These are phyloP conservation scores for Flaveria brownii DNA, from an alignment of 129 eudicot genomes.

Conservation along the genomic window DNA sequence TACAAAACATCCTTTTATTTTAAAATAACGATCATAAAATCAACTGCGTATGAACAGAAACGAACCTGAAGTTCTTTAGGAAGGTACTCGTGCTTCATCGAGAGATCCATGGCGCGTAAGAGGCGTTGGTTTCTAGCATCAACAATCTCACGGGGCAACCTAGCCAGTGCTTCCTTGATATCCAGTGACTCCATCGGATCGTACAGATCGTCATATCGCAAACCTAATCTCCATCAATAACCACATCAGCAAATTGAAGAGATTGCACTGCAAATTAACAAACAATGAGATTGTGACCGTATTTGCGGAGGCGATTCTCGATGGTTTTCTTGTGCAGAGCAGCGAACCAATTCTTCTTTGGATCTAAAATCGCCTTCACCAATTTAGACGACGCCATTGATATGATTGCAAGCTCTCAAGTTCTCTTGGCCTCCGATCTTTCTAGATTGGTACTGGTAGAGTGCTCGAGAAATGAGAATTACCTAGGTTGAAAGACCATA, in stretches of 20 bases:
- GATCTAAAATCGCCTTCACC: constrained; percentile 48
- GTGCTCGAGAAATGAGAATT: background rate
- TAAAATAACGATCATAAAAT: background rate
- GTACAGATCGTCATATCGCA: constrained; percentile 70
- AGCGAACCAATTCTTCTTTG: constrained; percentile 56
- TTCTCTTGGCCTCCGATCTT: constrained; percentile 2
- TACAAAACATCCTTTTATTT: background rate
- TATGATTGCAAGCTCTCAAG: background rate
- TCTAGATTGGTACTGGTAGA: background rate
- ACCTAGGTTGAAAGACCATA: background rate
- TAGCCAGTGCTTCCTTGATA: constrained; percentile 60
- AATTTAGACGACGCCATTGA: constrained; percentile 44
- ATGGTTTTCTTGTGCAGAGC: constrained; percentile 55
- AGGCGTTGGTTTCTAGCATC: constrained; percentile 75
- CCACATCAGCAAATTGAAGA: background rate
- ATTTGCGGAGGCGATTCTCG: constrained; percentile 49
- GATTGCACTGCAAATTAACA: background rate
- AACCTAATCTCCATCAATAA: constrained; percentile 31
- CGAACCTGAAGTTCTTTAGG: constrained; percentile 60
- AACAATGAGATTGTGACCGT: constrained; percentile 30
- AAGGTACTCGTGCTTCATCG: constrained; percentile 74
- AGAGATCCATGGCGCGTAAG: constrained; percentile 73
- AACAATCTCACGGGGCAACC: constrained; percentile 68
- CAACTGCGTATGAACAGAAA: background rate
- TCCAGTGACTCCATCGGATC: constrained; percentile 69